These are phyloP conservation scores for Verticillium nubilum DNA, from an alignment of 2,329 filamentous ascomycete genomes.

Conservation along the genomic window DNA sequence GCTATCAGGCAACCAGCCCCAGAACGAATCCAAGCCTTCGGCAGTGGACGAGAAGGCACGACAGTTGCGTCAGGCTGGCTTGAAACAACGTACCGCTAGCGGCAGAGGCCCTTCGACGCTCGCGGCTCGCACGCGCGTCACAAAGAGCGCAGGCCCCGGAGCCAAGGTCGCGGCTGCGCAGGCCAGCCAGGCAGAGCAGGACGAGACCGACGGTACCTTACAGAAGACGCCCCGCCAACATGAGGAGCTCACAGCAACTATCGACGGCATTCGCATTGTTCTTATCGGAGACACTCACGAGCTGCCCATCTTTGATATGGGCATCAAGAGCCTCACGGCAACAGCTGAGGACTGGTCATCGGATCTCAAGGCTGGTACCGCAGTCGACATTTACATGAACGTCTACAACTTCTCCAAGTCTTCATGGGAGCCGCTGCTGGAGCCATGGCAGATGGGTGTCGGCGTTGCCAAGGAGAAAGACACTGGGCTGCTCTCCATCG, in stretches of 20 bases:
- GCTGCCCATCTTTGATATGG: slow-evolving; percentile 88
- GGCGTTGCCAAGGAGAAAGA: slow-evolving; percentile 75
- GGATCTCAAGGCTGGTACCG: slow-evolving; percentile 78
- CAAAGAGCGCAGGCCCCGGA: slow-evolving; percentile 21
- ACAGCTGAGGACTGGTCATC: slow-evolving; percentile 88
- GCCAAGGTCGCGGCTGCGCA: slow-evolving; percentile 22
- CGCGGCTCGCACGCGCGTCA: slow-evolving; percentile 32
- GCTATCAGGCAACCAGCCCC: slow-evolving; percentile 60
- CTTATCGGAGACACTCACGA: slow-evolving; percentile 95
- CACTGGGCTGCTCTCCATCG: slow-evolving; percentile 73
- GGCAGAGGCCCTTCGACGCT: slow-evolving; percentile 49
- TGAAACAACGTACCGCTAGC: slow-evolving; percentile 53
- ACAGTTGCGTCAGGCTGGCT: slow-evolving; percentile 42
- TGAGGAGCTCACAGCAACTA: slow-evolving; percentile 78
- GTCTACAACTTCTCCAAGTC: slow-evolving; percentile 99
- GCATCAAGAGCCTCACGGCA: slow-evolving; percentile 82
- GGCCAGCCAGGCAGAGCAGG: slow-evolving; percentile 12
- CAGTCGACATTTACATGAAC: slow-evolving; percentile 91
- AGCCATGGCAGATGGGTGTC: slow-evolving; percentile 94
- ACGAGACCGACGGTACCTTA: slow-evolving; percentile 5
- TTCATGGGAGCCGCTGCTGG: slow-evolving; percentile 92
- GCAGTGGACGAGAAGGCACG: slow-evolving; percentile 49
- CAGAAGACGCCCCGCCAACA: slow-evolving; percentile 23
- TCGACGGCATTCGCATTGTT: slow-evolving; percentile 87
- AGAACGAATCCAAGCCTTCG: slow-evolving; percentile 32